Evolutionary conservation across 2,329 filamentous ascomycete species (phyloP).

Genomic region (Arachnopeziza araneosa): DNA sequence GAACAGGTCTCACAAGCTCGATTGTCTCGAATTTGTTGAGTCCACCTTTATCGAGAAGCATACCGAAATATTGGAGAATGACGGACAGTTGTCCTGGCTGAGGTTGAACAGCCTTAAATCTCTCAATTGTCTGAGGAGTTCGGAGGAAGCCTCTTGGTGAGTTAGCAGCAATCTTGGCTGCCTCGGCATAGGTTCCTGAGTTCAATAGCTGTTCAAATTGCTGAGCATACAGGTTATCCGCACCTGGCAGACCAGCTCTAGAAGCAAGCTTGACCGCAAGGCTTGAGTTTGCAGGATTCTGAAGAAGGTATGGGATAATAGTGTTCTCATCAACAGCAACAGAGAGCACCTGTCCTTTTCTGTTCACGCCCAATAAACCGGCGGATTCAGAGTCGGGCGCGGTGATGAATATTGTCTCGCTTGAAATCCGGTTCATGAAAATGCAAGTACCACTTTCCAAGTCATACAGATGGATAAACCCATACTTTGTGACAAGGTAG

Average conservation of each 20-base stretch:
- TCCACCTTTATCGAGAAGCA: slow-evolving; percentile 90
- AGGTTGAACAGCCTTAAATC: slow-evolving; percentile 77
- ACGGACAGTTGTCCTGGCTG: slow-evolving; percentile 82
- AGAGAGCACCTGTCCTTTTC: slow-evolving; percentile 93
- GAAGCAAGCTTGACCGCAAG: slow-evolving; percentile 96
- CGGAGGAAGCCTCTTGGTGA: slow-evolving; percentile 93
- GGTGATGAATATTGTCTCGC: slow-evolving; percentile 97
- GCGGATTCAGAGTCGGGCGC: slow-evolving; percentile 76
- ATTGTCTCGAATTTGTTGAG: slow-evolving; percentile 92
- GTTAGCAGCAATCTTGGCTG: slow-evolving; percentile 93
- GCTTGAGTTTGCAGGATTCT: slow-evolving; percentile 90
- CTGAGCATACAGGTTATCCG: slow-evolving; percentile 85
- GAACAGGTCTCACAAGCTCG: slow-evolving; percentile 86
- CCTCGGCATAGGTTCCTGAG: slow-evolving; percentile 75
- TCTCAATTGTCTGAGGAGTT: slow-evolving; percentile 90
- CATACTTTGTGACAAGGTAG: slow-evolving; percentile 97
- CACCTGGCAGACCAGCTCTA: slow-evolving; percentile 85
- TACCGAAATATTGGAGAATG: slow-evolving; percentile 95
- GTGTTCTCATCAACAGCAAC: slow-evolving; percentile 90
- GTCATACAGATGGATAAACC: slow-evolving; percentile 98
- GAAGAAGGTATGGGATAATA: slow-evolving; percentile 89
- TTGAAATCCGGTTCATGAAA: slow-evolving; percentile 99
- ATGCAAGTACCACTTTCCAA: slow-evolving; percentile 92
- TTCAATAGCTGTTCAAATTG: slow-evolving; percentile 87
- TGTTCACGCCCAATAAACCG: slow-evolving; percentile 91